Base-by-base conservation (phyloP, 352 stramenopile species). In the Globisporangium rhizosaccharum region DNA sequence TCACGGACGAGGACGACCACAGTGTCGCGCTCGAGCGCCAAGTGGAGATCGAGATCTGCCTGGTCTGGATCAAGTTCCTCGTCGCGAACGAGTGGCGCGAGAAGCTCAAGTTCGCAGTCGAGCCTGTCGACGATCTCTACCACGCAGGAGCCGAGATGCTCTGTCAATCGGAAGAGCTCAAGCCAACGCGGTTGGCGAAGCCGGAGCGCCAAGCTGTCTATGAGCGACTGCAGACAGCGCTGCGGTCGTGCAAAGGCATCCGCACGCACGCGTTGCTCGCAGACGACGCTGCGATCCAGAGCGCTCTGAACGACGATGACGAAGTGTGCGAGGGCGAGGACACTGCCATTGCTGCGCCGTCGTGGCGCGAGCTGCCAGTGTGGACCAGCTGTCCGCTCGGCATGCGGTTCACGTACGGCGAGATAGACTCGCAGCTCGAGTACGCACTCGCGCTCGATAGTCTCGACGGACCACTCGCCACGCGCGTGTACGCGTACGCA, bases 11-110 rank as follows among this genome's bases (percentile, higher is more conserved):
- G 4, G 28, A 42, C n/a, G 53, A 45, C 33, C 51, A n/a, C 45
- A 47, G 18, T 4, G 0, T 15, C 36, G 12, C 55, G 17, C 12
- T 57, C 10, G 42, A 26, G 49, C 17, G 28, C 14, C 20, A 63
- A 44, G 25, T 49, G 44, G 73, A 83, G 42, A 49, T 78, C 8
- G 74, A 80, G 26, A 54, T 79, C 30, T 56, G 61, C 17, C 44
- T 90, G 12, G 61, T 71, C 18, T 90, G 78, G 79, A 79, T 88
- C 60, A 79, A 87, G 46, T 73, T 83, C 20, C 63, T 90, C 58
- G 60, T 80, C 23, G 76, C 74, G 49, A 87, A 86, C 57, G 76
- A 85, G 33, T 90, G 82, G 71, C 77, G 82, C 15, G 77, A 87
- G 46, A 69, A 66, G 44, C 57, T 88, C 44, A 83, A 81, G 72